A percentile compares a stretch with the other conserved stretches of the same genome.
These are phyloP conservation scores for Fistulina hepatica DNA, from an alignment of 1,284 basidiomycete species.

Conservation along the genomic window DNA sequence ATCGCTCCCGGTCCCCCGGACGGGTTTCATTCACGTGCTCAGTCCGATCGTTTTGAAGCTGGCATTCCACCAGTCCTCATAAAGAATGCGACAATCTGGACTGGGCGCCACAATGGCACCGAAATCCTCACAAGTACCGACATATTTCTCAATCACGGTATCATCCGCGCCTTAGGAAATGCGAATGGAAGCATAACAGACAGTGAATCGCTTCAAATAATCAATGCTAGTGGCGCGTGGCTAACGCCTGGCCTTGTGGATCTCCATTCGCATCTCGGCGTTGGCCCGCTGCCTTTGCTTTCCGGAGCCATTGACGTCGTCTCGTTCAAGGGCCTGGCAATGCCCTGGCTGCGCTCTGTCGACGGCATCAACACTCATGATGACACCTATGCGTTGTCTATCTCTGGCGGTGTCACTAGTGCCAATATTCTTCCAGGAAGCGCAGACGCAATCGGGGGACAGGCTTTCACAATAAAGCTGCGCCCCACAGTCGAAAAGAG, in stretches of 20 bases:
- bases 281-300: slow-evolving; percentile 38
- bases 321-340: slow-evolving; percentile 33
- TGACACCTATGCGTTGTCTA: slow-evolving; percentile 21
- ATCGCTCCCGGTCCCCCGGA: slow-evolving; percentile 41
- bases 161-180: slow-evolving; percentile 36
- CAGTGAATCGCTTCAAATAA: slow-evolving; percentile 22
- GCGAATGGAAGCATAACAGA: slow-evolving; percentile 16
- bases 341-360: slow-evolving; percentile 31
- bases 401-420: slow-evolving; percentile 28
- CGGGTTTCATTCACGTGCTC: slow-evolving; percentile 39
- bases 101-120: slow-evolving; percentile 49
- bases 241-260: slow-evolving; percentile 48
- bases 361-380: slow-evolving; percentile 30
- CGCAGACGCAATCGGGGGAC: slow-evolving; percentile 38
- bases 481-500: slow-evolving; percentile 44
- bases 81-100: slow-evolving; percentile 75
- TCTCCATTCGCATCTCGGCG: slow-evolving; percentile 60
- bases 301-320: slow-evolving; percentile 24
- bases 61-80: slow-evolving; percentile 52
- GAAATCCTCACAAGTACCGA: slow-evolving; percentile 52
- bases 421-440: slow-evolving; percentile 27
- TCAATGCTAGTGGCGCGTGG: slow-evolving; percentile 38
- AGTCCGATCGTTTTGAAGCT: slow-evolving; percentile 59
- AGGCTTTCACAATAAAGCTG: slow-evolving; percentile 58
- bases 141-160: slow-evolving; percentile 41